Conservation (phyloP, 1,284 basidiomycete genomes). For the Melampsora abietis-canadensis region DNA sequence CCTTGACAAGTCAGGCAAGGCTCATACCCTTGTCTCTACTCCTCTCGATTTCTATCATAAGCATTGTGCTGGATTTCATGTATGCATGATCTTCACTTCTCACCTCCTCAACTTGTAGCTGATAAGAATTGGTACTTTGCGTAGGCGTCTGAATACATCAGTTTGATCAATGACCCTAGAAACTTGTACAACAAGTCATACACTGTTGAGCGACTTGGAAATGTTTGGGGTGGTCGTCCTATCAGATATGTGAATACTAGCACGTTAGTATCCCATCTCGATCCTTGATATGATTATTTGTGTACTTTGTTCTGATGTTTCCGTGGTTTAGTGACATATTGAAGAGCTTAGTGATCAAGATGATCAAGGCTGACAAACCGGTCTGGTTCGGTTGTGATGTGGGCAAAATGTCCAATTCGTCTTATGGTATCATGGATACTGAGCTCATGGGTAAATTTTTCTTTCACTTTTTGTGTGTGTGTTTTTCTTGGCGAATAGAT, state of each 20-base stretch:
- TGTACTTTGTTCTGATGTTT: not conserved
- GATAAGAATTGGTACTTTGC: not conserved
- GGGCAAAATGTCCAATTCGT: conserved; percentile 52
- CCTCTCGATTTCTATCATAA: conserved; percentile 65
- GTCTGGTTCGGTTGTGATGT: conserved; percentile 75
- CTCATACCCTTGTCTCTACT: conserved; percentile 69
- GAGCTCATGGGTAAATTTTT: conserved; percentile 64
- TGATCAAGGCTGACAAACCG: conserved; percentile 82
- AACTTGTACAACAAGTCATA: conserved; percentile 80
- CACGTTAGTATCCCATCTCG: conserved; percentile 62
- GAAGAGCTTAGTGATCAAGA: conserved; percentile 50
- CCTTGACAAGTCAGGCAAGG: conserved; percentile 74
- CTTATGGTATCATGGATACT: conserved; percentile 77
- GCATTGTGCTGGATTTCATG: conserved; percentile 58
- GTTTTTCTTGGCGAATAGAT: no score
- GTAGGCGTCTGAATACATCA: conserved; percentile 65
- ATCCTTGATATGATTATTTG: no score
- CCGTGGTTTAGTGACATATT: conserved; percentile 2
- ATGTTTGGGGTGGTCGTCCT: conserved; percentile 78
- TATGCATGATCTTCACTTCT: conserved; percentile 17
- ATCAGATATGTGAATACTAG: conserved; percentile 88
- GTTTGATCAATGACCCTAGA: conserved; percentile 89
- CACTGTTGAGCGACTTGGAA: conserved; percentile 86
- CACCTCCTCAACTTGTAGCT: not conserved
- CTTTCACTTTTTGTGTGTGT: no score